A percentile compares a stretch with the other conserved stretches of the same genome.
Conservation (phyloP, 2,329 filamentous ascomycete species). For the Cytospora chrysosperma region DNA sequence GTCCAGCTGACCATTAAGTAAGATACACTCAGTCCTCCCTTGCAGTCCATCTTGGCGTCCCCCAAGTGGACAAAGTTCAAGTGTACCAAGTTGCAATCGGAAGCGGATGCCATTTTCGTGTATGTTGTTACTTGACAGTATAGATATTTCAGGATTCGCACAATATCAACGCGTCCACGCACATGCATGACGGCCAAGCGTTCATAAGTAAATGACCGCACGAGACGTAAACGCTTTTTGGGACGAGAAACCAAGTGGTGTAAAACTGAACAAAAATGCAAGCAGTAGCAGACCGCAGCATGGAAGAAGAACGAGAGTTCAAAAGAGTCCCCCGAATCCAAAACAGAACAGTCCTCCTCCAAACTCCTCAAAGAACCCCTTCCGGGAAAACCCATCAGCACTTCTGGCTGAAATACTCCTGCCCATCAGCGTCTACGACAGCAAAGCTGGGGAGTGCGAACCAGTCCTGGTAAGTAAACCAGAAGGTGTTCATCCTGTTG, state of each 20-base stretch:
- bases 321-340: not conserved
- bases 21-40: not conserved
- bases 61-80: not conserved
- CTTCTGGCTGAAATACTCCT: slow-evolving; percentile 9
- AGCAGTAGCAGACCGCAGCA: not conserved
- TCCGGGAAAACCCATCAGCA: not conserved
- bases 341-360: not conserved
- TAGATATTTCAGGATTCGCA: not conserved
- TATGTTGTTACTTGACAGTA: not conserved
- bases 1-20: not conserved
- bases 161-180: not conserved
- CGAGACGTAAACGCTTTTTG: not conserved
- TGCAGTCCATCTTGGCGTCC: not conserved
- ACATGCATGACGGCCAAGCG: not conserved
- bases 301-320: not conserved
- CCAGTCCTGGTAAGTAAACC: slow-evolving; percentile 54
- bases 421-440: slow-evolving; percentile 3
- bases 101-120: not conserved
- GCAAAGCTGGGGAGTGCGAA: slow-evolving; percentile 10
- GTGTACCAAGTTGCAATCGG: not conserved
- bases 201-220: not conserved
- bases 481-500: slow-evolving; percentile 66
- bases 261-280: not conserved
- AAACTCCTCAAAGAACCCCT: not conserved
- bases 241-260: not conserved